A percentile compares a stretch with the other conserved stretches of the same genome.
Evolutionary conservation across 2,329 filamentous ascomycete genomes (phyloP).

Genomic region (Curvularia spicifera): DNA sequence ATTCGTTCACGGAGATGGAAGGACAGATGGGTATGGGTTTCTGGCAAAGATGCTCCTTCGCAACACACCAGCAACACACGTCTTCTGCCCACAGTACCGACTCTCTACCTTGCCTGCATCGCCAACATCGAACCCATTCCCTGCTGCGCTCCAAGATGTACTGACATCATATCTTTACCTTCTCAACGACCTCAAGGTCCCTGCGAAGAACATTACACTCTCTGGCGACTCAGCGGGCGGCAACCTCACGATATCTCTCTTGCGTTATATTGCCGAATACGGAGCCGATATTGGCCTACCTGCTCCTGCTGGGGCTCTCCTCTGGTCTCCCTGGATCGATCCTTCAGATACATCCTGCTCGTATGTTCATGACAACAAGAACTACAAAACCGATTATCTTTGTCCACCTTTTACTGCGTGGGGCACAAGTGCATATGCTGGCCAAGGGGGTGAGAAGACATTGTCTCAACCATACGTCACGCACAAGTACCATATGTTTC

Average conservation of each 20-base stretch:
- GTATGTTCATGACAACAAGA: conserved; percentile 38
- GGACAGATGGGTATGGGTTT: conserved; percentile 44
- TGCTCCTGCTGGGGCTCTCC: conserved; percentile 47
- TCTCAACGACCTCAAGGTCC: conserved; percentile 49
- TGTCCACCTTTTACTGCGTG: conserved; percentile 49
- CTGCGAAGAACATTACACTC: conserved; percentile 52
- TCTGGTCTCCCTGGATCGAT: conserved; percentile 56
- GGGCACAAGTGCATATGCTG: conserved; percentile 51
- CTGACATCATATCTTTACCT: conserved; percentile 57
- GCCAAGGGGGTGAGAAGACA: conserved; percentile 15
- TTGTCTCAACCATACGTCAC: conserved; percentile 49
- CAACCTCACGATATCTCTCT: conserved; percentile 54
- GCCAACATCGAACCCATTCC: conserved; percentile 54
- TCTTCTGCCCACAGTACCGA: conserved; percentile 58
- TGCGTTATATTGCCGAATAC: conserved; percentile 56
- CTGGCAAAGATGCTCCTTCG: conserved; percentile 43
- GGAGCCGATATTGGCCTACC: conserved; percentile 45
- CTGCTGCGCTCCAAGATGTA: conserved; percentile 59
- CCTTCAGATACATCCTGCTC: conserved; percentile 38
- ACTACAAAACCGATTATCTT: conserved; percentile 54
- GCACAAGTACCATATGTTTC: conserved; percentile 49
- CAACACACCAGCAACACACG: conserved; percentile 47
- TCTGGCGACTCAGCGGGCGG: conserved; percentile 60
- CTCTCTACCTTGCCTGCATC: conserved; percentile 51
- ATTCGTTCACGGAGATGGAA: conserved; percentile 51